Conservation (phyloP, 2,329 filamentous ascomycete species). For the Ophiostoma populinum region DNA sequence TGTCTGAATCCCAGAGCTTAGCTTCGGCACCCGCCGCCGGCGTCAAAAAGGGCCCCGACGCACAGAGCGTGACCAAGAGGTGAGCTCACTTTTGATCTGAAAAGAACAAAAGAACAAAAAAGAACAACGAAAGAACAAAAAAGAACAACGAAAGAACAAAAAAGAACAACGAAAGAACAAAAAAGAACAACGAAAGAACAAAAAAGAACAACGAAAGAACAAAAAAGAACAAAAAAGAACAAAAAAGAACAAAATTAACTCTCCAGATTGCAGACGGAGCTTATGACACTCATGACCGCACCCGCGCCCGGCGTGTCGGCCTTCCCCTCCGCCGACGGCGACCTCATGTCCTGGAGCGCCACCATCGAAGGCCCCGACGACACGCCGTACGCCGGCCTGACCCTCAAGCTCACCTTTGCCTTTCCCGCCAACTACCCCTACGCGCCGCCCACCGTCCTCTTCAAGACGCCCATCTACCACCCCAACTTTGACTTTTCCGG, state of each 20-base stretch:
- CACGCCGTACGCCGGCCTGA: slow-evolving; percentile 77
- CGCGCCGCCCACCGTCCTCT: slow-evolving; percentile 74
- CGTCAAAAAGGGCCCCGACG: slow-evolving; percentile 41
- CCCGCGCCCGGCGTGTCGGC: slow-evolving; percentile 86
- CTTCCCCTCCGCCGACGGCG: slow-evolving; percentile 79
- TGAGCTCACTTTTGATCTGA: too few species aligned
- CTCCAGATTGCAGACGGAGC: slow-evolving; percentile 75
- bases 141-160: too few species aligned
- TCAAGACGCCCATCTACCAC: slow-evolving; percentile 98
- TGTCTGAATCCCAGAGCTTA: slow-evolving; percentile 52
- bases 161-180: too few species aligned
- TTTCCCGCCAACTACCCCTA: slow-evolving; percentile 94
- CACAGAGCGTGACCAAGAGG: slow-evolving; percentile 65
- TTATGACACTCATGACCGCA: slow-evolving; percentile 97
- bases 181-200: too few species aligned
- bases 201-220: too few species aligned
- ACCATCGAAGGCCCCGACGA: slow-evolving; percentile 84
- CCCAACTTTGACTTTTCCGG: slow-evolving; percentile 97
- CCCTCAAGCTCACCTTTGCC: slow-evolving; percentile 78
- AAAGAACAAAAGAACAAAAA: too few species aligned
- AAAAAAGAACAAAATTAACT: too few species aligned
- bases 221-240: too few species aligned
- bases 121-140: too few species aligned
- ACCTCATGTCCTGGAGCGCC: slow-evolving; percentile 82
- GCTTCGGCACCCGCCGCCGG: slow-evolving; percentile 46